Base-by-base conservation (phyloP, 139 green algal species). In the Picochlorum sp. region DNA sequence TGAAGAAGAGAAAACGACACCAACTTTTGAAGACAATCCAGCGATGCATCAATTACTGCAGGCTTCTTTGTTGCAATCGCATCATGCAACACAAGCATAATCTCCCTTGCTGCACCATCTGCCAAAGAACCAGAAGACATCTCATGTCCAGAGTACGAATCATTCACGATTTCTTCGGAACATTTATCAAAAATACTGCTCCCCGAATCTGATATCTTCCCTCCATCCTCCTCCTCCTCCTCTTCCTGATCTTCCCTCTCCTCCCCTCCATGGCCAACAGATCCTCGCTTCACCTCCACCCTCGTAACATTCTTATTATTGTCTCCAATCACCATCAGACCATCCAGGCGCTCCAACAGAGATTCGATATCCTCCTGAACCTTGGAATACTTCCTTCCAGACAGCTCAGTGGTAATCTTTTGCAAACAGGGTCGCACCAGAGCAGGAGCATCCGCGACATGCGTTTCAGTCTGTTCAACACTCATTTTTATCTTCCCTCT, bases 21-120 rank as follows among this genome's bases (percentile, higher is more conserved):
- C 45, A 98, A 78, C 75, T 89, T 85, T 74, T 98, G 92, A 4
- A 98, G 68, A 38, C 81, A 87, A 77, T 96, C 89, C 60, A 97
- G 69, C 1, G 84, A 72, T 8, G 87, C 58, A 66, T 96, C 91
- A 16, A 94, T 77, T 38, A 97, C 69, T 51, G 78, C 64, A 4
- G 84, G 64, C 47, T 76, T 77, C 16, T 78, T 71, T 6, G 87
- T 95, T 32, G 87, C 82, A 2, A 95, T 69, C 4, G 84, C 82
- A 47, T 85, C 56, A 3, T 71, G 64, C 69, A 90, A 69, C 13
- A 88, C 74, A 5, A 65, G 58, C 66, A 88, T 52, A 49, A 88
- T 65, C 58, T 74, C 80, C 26, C 5, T 2, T 20, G 23, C n/a
- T 54, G 50, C 41, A 50, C 49, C 38, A 45, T 54, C 21, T 23